These are phyloP conservation scores for Hamamelis virginiana DNA, from an alignment of 164 flowering plant genomes.

Conservation along the genomic window DNA sequence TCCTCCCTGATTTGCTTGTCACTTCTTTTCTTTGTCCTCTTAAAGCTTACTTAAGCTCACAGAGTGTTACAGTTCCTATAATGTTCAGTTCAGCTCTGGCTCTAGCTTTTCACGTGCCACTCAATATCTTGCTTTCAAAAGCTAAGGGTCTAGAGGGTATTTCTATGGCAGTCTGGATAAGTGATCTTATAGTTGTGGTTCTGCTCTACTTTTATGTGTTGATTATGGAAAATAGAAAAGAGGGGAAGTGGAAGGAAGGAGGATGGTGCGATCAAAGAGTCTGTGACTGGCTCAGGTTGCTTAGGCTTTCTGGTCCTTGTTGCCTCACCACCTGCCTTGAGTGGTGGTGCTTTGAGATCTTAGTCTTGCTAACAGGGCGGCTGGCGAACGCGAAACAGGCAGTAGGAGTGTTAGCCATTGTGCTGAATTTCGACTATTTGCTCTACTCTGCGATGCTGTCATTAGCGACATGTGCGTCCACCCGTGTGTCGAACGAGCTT, in stretches of 20 bases:
- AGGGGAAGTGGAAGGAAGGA: constrained; percentile 49
- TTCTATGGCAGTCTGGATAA: constrained; percentile 71
- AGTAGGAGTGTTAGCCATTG: constrained; percentile 65
- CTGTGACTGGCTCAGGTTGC: constrained; percentile 55
- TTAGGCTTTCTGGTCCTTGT: constrained; percentile 66
- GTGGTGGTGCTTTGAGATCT: constrained; percentile 95
- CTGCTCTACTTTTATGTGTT: constrained; percentile 44
- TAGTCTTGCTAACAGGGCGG: constrained; percentile 73
- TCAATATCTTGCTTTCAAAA: constrained; percentile 59
- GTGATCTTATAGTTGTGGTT: constrained; percentile 50
- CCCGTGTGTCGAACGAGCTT: constrained; percentile 79
- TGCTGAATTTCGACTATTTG: constrained; percentile 84
- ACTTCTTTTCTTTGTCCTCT: constrained; percentile 74
- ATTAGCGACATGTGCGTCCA: constrained; percentile 66
- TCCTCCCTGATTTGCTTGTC: constrained; percentile 74
- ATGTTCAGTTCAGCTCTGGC: constrained; percentile 68
- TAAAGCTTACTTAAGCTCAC: constrained; percentile 76
- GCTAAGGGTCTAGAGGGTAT: constrained; percentile 66
- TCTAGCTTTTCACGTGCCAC: constrained; percentile 60
- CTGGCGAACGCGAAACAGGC: constrained; percentile 56
- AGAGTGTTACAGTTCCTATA: constrained; percentile 60
- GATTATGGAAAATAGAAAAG: constrained; percentile 33
- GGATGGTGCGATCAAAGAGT: constrained; percentile 67
- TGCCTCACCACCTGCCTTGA: constrained; percentile 92
- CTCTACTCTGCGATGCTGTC: constrained; percentile 83